Evolutionary conservation across 768 basidiomycete species (phyloP), one percentile per base, ranked within the genome.

Genomic region (Phanerochaete carnosa): DNA sequence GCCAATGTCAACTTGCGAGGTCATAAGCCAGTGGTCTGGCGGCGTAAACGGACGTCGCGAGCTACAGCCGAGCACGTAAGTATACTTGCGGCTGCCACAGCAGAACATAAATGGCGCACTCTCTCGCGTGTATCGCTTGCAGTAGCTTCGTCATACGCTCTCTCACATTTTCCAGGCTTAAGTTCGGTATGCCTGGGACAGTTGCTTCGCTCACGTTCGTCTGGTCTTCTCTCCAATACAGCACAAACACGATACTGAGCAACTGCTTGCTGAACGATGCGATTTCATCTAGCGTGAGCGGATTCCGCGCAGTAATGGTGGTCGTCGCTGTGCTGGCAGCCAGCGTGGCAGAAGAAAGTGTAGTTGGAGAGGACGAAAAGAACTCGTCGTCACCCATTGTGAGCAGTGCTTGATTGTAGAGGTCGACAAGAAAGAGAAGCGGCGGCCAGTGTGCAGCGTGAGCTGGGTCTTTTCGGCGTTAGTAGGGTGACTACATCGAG

Each of bases 361-460:
- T 37, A 22, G 26, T 45, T 2, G 59, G 43, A 1, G 61, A 62
- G 3, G 61, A 58, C 11, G 86, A 83, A 70, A 97, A 97, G 76
- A 98, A 98, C 71, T 98, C 97, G 73, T 98, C 96, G 66, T 99
- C 97, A 1, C 92, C 92, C 82, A 98, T 92, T 0, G 94, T 94
- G 32, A 94, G 78, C 32, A 98, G 81, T 1, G 87, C 83, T 61
- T 95, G 90, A 1, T 86, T 81, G 72, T 97, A 96, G 12, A 97
- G 72, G 54, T 95, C 89, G 1, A 84, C 80, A 8, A 95, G 82
- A 58, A 97, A 81, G 8, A 98, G 75, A 1, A 98, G 73, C 2
- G 90, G 79, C 0, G 87, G 80, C 85, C 91, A 94, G 11, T 77
- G 72, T 0, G 72, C 26, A 0, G 74, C 75, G 56, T 83, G 74